Conservation (phyloP, 306 rosid genomes). For the Fragaria ananassa region DNA sequence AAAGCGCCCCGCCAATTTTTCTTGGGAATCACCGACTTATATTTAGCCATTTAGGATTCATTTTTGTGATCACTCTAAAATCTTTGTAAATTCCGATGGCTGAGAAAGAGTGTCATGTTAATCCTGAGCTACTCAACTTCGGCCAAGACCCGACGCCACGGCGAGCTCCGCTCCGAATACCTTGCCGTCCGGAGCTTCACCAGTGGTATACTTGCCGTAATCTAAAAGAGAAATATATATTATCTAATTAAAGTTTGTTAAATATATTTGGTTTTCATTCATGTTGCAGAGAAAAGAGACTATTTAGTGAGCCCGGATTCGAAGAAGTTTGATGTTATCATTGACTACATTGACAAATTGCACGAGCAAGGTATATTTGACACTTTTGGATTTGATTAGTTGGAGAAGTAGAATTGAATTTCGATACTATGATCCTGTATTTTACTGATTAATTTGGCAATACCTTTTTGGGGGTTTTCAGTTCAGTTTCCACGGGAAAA, state of each 20-base stretch:
- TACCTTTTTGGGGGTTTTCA: constrained; percentile 16
- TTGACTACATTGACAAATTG: constrained; percentile 46
- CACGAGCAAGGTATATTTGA: constrained; percentile 46
- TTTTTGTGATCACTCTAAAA: neutral
- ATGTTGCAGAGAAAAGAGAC: constrained; percentile 50
- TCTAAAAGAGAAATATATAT: too few relatives aligned
- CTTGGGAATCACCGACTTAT: neutral
- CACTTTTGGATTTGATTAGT: too few relatives aligned
- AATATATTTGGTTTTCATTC: too few relatives aligned
- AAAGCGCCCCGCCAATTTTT: neutral
- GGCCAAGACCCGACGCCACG: constrained; percentile 34
- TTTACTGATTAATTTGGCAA: neutral
- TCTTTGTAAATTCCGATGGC: neutral
- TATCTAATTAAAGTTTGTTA: too few relatives aligned
- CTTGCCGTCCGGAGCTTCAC: constrained; percentile 46
- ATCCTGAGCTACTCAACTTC: neutral
- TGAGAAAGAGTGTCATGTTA: neutral
- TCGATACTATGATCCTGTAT: neutral
- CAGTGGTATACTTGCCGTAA: constrained; percentile 32
- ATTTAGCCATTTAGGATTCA: neutral
- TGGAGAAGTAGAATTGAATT: neutral
- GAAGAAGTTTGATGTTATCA: constrained; percentile 42
- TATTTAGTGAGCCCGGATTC: constrained; percentile 44
- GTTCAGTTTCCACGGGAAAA: constrained; percentile 72
- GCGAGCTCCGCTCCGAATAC: constrained; percentile 52